These are phyloP conservation scores for Paradendryphiella salina DNA, from an alignment of 2,329 filamentous ascomycete species.

Conservation along the genomic window DNA sequence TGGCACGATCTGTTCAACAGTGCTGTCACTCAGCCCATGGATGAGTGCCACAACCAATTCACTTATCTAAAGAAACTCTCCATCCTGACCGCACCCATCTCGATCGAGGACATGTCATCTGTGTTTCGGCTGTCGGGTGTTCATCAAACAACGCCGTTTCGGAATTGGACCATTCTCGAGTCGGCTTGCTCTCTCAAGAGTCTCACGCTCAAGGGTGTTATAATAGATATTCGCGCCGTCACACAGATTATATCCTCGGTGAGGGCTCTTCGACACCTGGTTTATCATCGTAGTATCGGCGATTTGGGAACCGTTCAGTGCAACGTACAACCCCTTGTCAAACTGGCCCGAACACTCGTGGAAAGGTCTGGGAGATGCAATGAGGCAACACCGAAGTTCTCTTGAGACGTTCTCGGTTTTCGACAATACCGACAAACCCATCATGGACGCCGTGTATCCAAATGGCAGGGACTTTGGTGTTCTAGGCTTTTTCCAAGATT, in stretches of 20 bases:
- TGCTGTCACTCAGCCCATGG: background rate
- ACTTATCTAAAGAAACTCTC: background rate
- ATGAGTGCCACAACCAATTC: background rate
- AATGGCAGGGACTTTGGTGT: background rate
- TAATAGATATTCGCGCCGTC: conserved; percentile 8
- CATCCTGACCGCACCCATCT: background rate
- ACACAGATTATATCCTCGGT: conserved; percentile 6
- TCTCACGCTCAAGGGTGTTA: background rate
- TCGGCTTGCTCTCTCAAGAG: conserved; percentile 3
- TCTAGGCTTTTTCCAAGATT: conserved; percentile 7
- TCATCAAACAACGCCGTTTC: conserved; percentile 1
- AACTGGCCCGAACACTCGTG: conserved; percentile 9
- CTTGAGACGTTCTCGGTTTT: background rate
- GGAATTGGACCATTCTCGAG: conserved; percentile 5
- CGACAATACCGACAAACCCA: background rate
- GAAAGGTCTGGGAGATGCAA: conserved; percentile 3
- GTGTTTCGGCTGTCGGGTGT: background rate
- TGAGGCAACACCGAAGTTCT: conserved; percentile 4
- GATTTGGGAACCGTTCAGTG: conserved; percentile 7
- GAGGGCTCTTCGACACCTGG: conserved; percentile 5
- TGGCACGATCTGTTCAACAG: conserved; percentile 4
- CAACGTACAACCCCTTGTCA: background rate
- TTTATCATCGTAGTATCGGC: background rate
- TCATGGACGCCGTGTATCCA: background rate
- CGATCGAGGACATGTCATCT: background rate